Base-by-base conservation (phyloP, 345 rosid species). In the Brassica napus region DNA sequence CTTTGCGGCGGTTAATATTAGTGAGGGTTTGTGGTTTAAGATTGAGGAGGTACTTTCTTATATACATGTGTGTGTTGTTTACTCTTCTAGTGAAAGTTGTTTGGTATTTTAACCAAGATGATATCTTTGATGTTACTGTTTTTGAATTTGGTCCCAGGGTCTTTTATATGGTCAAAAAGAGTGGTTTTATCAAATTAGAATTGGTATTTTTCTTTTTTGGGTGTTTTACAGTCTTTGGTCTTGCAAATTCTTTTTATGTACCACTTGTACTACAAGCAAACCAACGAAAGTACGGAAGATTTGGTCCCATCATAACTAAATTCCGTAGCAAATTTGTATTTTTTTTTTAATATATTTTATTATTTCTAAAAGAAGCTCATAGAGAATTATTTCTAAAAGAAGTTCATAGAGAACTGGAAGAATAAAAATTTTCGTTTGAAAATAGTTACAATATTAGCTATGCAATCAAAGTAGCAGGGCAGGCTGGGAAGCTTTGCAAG, bases 141-240 rank as follows among this genome's bases (percentile, higher is more conserved):
- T 15, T 49, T 44, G 47, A 6, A 42, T 76, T 62, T 77, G 71
- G 76, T 77, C 65, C 75, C 65, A 65, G 18, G 16, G 57, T 49
- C 18, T n/a, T 11, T 47, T 68, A 6, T n/a, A 52, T 69, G 21
- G 26, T 7, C 62, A 32, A 73, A 47, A 54, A 23, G 55, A 14
- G n/a, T 57, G 42, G 47, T 60, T 31, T 63, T 63, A 63, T 4
- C 6, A 4, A 35, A 24, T n/a, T 4, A 49, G 23, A 52, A 14
- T 10, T 37, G 16, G 24, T 54, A 35, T 34, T 23, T 42, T 63
- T 15, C 66, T 76, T 54, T 58, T 64, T 24, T 10, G 55, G 64
- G 24, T 62, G 1, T 34, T 63, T 37, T 72, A 68, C 30, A n/a
- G 39, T 15, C 21, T 61, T 18, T 76, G 59, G 15, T 35, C 59